These are phyloP conservation scores for Chrysosphaeria jannelii DNA, from an alignment of 2,329 filamentous ascomycete species.

Conservation along the genomic window DNA sequence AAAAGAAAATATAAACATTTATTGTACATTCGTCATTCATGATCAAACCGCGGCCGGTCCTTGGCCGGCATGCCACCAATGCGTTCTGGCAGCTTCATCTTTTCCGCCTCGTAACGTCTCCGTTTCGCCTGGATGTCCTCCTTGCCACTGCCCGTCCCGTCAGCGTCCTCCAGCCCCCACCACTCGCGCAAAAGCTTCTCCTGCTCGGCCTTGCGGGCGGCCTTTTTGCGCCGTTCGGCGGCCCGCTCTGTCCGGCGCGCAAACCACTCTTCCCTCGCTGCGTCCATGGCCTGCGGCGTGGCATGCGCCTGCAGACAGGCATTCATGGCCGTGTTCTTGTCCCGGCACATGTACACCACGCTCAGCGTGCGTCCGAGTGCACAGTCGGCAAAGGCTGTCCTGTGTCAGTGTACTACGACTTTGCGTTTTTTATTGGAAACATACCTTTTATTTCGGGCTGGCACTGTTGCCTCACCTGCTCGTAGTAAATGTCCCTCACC, in stretches of 20 bases:
- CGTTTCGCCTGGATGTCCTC: constrained; percentile 15
- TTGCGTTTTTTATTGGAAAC: constrained; percentile 1
- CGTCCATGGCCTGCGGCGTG: constrained; percentile 59
- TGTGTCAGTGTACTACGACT: background rate
- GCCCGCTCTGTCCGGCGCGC: constrained; percentile 40
- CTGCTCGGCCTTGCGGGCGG: constrained; percentile 26
- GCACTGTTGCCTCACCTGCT: constrained; percentile 47
- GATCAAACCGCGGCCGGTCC: constrained; percentile 8
- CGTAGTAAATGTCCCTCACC: constrained; percentile 54
- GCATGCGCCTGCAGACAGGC: constrained; percentile 71
- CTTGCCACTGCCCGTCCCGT: constrained; percentile 16
- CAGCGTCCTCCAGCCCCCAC: constrained; percentile 22
- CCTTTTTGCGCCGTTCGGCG: constrained; percentile 32
- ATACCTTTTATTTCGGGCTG: constrained; percentile 48
- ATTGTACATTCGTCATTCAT: background rate
- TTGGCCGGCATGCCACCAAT: constrained; percentile 20
- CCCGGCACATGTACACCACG: constrained; percentile 61
- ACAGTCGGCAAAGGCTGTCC: constrained; percentile 77
- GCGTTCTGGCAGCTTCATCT: constrained; percentile 21
- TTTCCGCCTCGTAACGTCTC: constrained; percentile 18
- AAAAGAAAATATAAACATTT: constrained; percentile 1
- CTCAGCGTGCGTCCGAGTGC: constrained; percentile 63
- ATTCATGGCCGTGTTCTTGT: constrained; percentile 67
- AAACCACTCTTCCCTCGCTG: constrained; percentile 84
- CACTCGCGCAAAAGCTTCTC: constrained; percentile 34